A percentile compares a stretch with the other conserved stretches of the same genome.
phyloP scores from a whole-genome alignment of 1,284 basidiomycete species.

The Peniophora sp. region DNA sequence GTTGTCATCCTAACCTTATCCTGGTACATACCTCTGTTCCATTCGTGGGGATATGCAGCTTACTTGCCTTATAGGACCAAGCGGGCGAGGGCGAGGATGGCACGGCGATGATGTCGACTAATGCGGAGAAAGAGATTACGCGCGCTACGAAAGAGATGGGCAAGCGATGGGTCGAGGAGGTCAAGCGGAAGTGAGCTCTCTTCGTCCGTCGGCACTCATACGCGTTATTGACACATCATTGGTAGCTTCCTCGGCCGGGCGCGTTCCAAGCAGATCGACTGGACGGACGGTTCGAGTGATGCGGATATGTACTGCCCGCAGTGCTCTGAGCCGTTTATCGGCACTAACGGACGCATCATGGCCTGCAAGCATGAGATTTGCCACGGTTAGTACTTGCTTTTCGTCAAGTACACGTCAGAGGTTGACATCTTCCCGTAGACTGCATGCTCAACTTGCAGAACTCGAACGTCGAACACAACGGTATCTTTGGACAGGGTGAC shows the following conservation, averaged over 20 bases:
- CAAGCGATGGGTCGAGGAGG: constrained; percentile 34
- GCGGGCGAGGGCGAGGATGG: constrained; percentile 42
- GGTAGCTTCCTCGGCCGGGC: constrained; percentile 40
- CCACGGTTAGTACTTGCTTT: constrained; percentile 30
- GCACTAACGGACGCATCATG: constrained; percentile 43
- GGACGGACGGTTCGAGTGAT: constrained; percentile 33
- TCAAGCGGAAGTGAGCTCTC: constrained; percentile 26
- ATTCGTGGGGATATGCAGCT: constrained; percentile 7
- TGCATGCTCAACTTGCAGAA: constrained; percentile 43
- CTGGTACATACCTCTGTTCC: constrained; percentile 28
- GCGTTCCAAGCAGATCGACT: constrained; percentile 30
- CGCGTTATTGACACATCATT: background rate
- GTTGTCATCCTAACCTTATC: constrained; percentile 58
- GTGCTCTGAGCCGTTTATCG: constrained; percentile 45
- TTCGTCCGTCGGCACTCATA: background rate
- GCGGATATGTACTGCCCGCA: constrained; percentile 39
- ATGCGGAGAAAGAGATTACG: constrained; percentile 44
- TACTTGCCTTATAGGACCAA: constrained; percentile 24
- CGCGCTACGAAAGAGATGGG: constrained; percentile 54
- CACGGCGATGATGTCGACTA: constrained; percentile 35
- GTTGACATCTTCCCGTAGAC: constrained; percentile 24
- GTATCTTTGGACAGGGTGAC: constrained; percentile 46
- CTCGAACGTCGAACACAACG: constrained; percentile 43
- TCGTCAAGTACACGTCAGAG: background rate
- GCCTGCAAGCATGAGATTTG: constrained; percentile 57